Conservation (phyloP, 805 yeast species). For the Kodamaea nitidulidarum region DNA sequence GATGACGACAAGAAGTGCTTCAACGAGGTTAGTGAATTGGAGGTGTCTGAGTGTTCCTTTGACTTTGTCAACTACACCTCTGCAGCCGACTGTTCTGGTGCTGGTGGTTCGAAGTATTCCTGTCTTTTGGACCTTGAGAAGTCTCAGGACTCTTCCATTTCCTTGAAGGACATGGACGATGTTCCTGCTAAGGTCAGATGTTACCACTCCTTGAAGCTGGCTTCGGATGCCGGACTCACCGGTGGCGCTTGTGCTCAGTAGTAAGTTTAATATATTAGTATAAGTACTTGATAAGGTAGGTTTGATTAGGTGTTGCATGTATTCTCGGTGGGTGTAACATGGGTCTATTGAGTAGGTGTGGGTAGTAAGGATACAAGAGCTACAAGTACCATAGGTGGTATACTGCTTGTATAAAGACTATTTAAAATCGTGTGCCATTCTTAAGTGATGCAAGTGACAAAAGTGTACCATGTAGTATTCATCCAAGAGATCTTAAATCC, state of each 20-base stretch:
- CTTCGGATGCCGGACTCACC: constrained; percentile 8
- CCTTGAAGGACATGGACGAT: constrained; percentile 12
- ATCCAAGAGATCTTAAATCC: no score
- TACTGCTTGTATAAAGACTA: no score
- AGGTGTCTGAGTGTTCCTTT: constrained; percentile 8
- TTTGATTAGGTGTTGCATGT: no score
- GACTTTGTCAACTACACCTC: constrained; percentile 11
- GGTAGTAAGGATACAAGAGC: no score
- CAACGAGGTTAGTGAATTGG: constrained; percentile 12
- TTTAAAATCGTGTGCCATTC: no score
- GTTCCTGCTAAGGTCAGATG: constrained; percentile 13
- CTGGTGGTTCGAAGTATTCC: constrained; percentile 12
- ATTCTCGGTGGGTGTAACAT: no score
- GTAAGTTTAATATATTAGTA: no score
- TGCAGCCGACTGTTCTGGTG: constrained; percentile 10
- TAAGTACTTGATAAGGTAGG: no score
- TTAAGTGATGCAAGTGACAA: no score
- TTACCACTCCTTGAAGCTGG: constrained; percentile 10
- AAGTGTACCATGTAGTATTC: no score
- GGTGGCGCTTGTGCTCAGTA: constrained; percentile 14
- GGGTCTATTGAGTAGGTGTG: no score
- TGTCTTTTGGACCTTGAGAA: constrained; percentile 14
- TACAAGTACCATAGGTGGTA: no score
- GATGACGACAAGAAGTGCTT: constrained; percentile 9
- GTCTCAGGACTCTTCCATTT: constrained; percentile 9